Conservation (phyloP, 768 basidiomycete species). For the Tephrocybe sp. region DNA sequence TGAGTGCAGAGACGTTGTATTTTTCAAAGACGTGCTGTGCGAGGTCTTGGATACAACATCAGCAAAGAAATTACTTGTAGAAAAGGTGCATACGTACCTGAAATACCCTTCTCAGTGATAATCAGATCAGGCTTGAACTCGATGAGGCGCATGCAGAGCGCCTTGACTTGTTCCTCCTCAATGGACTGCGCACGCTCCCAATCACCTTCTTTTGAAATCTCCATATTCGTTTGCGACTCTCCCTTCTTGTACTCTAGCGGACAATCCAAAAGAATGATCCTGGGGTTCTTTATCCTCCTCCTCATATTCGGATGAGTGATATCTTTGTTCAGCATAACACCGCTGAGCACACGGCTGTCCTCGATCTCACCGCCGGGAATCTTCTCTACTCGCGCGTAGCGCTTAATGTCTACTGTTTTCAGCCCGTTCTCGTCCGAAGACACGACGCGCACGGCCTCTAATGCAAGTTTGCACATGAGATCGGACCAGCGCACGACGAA, state of each 20-base stretch:
- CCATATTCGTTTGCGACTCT: constrained; percentile 97
- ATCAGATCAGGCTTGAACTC: constrained; percentile 95
- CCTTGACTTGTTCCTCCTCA: constrained; percentile 96
- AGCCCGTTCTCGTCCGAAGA: constrained; percentile 70
- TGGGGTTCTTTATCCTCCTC: constrained; percentile 82
- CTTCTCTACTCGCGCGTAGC: constrained; percentile 97
- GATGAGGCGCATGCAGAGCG: constrained; percentile 76
- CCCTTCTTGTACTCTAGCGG: constrained; percentile 99
- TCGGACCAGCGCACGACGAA: constrained; percentile 96
- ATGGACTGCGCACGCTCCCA: constrained; percentile 91
- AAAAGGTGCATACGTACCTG: constrained; percentile 53
- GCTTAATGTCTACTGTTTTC: constrained; percentile 95
- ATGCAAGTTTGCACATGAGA: constrained; percentile 93
- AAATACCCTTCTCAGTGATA: constrained; percentile 97
- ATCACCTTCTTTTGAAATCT: constrained; percentile 90
- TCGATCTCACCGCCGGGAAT: constrained; percentile 98
- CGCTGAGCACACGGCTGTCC: constrained; percentile 79
- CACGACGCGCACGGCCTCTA: constrained; percentile 90
- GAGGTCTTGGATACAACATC: constrained; percentile 53
- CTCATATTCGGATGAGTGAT: constrained; percentile 98
- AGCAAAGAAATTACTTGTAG: not conserved
- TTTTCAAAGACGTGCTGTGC: constrained; percentile 90
- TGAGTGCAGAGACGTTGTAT: constrained; percentile 86
- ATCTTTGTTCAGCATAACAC: constrained; percentile 98
- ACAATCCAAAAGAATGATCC: constrained; percentile 89